Evolutionary conservation across 306 rosid genomes (phyloP), one percentile per base, ranked within the genome.

Genomic region (Cicer cuneatum): DNA sequence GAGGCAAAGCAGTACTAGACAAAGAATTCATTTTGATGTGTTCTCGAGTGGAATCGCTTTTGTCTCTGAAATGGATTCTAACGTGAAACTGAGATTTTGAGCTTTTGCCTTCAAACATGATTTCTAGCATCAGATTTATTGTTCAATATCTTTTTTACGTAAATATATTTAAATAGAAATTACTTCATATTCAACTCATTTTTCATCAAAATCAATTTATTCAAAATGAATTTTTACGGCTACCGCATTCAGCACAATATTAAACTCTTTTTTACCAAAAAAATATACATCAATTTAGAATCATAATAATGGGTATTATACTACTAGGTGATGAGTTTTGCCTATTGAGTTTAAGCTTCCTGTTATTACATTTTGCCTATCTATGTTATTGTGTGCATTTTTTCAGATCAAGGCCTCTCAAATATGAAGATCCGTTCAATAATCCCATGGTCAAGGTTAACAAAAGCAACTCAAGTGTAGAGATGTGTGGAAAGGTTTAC

Each of bases 401-500:
- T 81, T 59, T 52, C 91, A 93, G 98, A 63, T 88, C 97, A 12
- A 84, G 85, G 82, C 91, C 90, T 87, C 93, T 91, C 11, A 91
- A 88, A 84, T 94, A 91, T 78, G 95, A 94, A 59, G 98, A 94
- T 68, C 98, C 98, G 0, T 94, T 94, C 80, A 85, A 94, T 67
- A 94, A 94, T 66, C 98, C 98, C 7, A 33, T 91, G 81, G 96
- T 94, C 57, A 94, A 91, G 82, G 89, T 89, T 65, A 88, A 86
- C 48, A 91, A 94, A 84, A 85, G 84, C 66, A 85, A 91, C 54
- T 84, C 90, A 0, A 90, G 96, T 3, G 86, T 94, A 3, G 92
- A 94, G 82, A 90, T 94, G 97, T 90, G 98, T 0, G 97, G 98
- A 76, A 91, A 94, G 84, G 87, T 86, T 61, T 94, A 94, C 71